A percentile compares a stretch with the other conserved stretches of the same genome.
Evolutionary conservation across 139 green algal genomes (phyloP).

Genomic region (Tetratostichococcus sp.): DNA sequence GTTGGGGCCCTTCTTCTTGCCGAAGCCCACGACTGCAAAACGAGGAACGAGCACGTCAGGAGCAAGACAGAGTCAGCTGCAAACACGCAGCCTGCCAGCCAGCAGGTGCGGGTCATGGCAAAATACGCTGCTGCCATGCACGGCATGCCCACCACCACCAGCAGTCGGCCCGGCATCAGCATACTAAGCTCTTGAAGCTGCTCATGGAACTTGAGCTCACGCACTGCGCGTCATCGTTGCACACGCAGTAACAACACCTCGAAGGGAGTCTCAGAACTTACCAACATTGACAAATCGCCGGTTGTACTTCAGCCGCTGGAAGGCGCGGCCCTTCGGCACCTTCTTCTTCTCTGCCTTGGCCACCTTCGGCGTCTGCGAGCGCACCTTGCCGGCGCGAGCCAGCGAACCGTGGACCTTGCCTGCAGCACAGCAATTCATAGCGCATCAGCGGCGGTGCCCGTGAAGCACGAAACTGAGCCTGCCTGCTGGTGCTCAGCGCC

Average conservation of each 20-base stretch:
- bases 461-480: too few species aligned
- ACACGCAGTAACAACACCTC: not conserved
- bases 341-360: slow-evolving; percentile 99
- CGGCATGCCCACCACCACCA: too few species aligned
- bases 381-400: slow-evolving; percentile 98
- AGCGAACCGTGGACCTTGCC: slow-evolving; percentile 99
- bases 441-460: too few species aligned
- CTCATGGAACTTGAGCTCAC: too few species aligned
- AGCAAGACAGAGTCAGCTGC: not conserved
- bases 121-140: too few species aligned
- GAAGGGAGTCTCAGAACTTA: slow-evolving; percentile 8
- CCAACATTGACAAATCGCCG: slow-evolving; percentile 90
- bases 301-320: slow-evolving; percentile 98
- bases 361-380: slow-evolving; percentile 98
- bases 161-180: too few species aligned
- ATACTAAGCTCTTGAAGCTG: not conserved
- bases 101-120: too few species aligned
- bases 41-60: slow-evolving; percentile 2
- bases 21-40: slow-evolving; percentile 71
- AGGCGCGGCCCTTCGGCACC: slow-evolving; percentile 80
- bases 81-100: not conserved
- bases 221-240: too few species aligned
- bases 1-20: slow-evolving; percentile 84
- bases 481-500: too few species aligned
- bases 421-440: slow-evolving; percentile 23